phyloP scores from a whole-genome alignment of 2,329 filamentous ascomycete species.

The Penicillium aurantiogriseum region DNA sequence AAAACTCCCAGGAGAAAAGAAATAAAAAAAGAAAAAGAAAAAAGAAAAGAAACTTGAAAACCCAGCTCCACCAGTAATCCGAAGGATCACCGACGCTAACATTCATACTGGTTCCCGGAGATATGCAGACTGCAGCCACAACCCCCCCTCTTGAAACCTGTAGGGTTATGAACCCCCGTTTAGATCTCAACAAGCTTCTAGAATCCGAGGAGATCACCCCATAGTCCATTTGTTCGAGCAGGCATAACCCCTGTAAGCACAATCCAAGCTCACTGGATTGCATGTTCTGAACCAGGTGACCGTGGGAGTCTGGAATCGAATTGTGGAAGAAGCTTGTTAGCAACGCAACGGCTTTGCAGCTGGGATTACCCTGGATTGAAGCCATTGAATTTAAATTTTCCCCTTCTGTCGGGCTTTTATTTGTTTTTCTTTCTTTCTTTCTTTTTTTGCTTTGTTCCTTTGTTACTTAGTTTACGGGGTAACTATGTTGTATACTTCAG shows the following conservation, averaged over 20 bases:
- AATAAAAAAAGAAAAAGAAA: background rate
- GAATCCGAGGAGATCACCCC: conserved; percentile 8
- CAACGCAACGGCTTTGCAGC: conserved; percentile 1
- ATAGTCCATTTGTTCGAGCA: background rate
- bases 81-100: background rate
- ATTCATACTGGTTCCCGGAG: background rate
- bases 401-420: background rate
- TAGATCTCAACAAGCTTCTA: conserved; percentile 11
- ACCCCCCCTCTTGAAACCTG: background rate
- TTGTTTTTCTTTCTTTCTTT: too few relatives aligned
- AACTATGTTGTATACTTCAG: too few relatives aligned
- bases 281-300: background rate
- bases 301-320: background rate
- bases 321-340: conserved; percentile 10
- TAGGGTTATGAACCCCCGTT: conserved; percentile 7
- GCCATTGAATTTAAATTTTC: conserved; percentile 1
- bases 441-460: too few relatives aligned
- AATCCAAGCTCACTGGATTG: conserved; percentile 4
- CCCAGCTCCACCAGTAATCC: background rate
- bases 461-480: background rate
- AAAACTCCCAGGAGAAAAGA: background rate
- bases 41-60: background rate
- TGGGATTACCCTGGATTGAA: background rate
- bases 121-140: conserved; percentile 6
- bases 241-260: conserved; percentile 7